Evolutionary conservation across 495 filamentous ascomycete species (phyloP), one percentile per base, ranked within the genome.

Genomic region (Amniculicola lignicola): DNA sequence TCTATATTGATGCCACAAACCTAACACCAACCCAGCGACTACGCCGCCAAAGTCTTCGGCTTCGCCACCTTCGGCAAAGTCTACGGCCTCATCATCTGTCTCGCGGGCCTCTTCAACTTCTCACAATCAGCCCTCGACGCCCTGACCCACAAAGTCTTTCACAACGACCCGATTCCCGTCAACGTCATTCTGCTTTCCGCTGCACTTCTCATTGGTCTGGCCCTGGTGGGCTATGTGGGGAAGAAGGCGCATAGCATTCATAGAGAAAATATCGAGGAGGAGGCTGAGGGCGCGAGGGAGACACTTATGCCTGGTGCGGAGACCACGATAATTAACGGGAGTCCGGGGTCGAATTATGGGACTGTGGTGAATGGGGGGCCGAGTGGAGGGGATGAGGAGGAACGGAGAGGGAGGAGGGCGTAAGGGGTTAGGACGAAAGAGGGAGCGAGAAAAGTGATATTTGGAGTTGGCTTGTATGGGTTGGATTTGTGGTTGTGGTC

Each of bases 51-150:
- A 71, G 92, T 98, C 27, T 98, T 98, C 68, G 92, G 93, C 6
- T 96, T 95, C 72, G 82, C 82, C 55, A 96, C 91, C 0, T 97
- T 96, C 59, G 92, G 92, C 22, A 96, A 87, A 51, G 89, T 98
- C 22, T 96, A 97, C 67, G 93, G 93, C n/a, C 77, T 90, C 6
- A 84, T 96, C 50, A 96, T 96, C 54, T 96, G 89, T 65, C 67
- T 93, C 2, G 84, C 90, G 1, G 93, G 93, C 4, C 62, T 98
- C 10, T 77, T 91, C 43, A 96, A 95, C 69, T 92, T 98, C 62
- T 81, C 78, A 15, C 92, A 97, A 74, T 82, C 83, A 9, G 90
- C 79, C 0, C 73, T 97, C 23, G 93, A 96, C 68, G 82, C 82
- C 49, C 57, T 93, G 46, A 91, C 89, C 24, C 86, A 95, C 58